Evolutionary conservation across 2,329 filamentous ascomycete species (phyloP), one percentile per base, ranked within the genome.

Genomic region (Xylaria sp.): DNA sequence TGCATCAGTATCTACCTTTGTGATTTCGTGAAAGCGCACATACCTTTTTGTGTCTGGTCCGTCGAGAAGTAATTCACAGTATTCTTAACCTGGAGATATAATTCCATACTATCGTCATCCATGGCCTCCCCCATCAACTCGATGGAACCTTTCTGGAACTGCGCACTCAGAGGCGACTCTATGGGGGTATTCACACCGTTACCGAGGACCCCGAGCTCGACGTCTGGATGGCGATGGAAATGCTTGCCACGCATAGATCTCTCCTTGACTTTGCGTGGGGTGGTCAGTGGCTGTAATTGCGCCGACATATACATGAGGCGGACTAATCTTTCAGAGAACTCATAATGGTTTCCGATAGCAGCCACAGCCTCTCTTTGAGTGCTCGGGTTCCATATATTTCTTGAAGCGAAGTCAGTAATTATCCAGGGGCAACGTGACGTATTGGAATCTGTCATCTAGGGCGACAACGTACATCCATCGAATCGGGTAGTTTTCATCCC

Each of bases 31-130:
- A 25, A 58, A 40, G 3, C 2, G 6, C 13, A 77, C 83, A 74
- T 81, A 89, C 91, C 92, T 77, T 84, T 85, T 18, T 84, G 81
- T 0, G 91, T 91, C 77, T 90, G 87, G 74, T 94, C 92, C 16
- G 92, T 86, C 0, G 91, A 91, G 16, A 89, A 90, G 78, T 92
- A 94, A 77, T 93, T 91, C 83, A 91, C 91, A n/a, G 92, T 90
- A 63, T 90, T 86, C 70, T 92, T 85, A 5, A 91, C 87, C 50
- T 93, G 84, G 35, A 87, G 59, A 69, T 81, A 81, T 69, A 85
- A 73, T 70, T 80, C 73, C 66, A 82, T 65, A 37, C 75, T 78
- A 13, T 74, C 72, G 29, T 72, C 70, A 16, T 69, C 70, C 16
- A 65, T 10, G 8, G 57, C 35, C 5, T 63, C 65, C 5, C 65